These are phyloP conservation scores for Cladorrhinum sp. DNA, from an alignment of 2,329 filamentous ascomycete genomes.

Conservation along the genomic window DNA sequence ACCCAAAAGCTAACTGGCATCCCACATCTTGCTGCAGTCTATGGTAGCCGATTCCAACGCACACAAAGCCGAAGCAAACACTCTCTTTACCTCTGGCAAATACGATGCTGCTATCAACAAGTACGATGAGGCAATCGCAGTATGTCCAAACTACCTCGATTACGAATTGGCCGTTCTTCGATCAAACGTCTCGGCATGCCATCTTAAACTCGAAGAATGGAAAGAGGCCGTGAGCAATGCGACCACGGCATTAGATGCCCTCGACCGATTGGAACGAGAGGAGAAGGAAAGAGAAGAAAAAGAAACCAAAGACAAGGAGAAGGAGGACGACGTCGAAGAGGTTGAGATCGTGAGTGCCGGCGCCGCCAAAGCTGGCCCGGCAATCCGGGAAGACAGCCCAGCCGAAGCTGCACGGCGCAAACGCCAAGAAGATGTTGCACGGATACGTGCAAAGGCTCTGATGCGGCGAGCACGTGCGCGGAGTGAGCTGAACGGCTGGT, in stretches of 20 bases:
- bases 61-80: constrained; percentile 74
- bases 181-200: constrained; percentile 86
- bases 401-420: constrained; percentile 34
- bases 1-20: constrained; percentile 8
- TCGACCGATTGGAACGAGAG: constrained; percentile 61
- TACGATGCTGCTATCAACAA: constrained; percentile 76
- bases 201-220: constrained; percentile 82
- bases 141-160: constrained; percentile 79
- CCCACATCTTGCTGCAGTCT: constrained; percentile 8
- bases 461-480: constrained; percentile 74
- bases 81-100: constrained; percentile 68
- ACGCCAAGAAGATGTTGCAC: constrained; percentile 61
- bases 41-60: constrained; percentile 69
- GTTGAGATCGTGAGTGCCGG: constrained; percentile 57
- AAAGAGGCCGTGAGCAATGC: constrained; percentile 75
- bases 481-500: constrained; percentile 72
- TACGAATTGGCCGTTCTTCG: constrained; percentile 85
- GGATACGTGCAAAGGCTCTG: constrained; percentile 79
- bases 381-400: constrained; percentile 26
- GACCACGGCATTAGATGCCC: constrained; percentile 65
- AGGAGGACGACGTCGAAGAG: constrained; percentile 47
- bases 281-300: constrained; percentile 47
- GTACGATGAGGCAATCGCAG: constrained; percentile 76
- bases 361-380: constrained; percentile 49
- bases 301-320: constrained; percentile 30